These are phyloP conservation scores for Prunus armeniaca DNA, from an alignment of 306 rosid genomes.

Conservation along the genomic window DNA sequence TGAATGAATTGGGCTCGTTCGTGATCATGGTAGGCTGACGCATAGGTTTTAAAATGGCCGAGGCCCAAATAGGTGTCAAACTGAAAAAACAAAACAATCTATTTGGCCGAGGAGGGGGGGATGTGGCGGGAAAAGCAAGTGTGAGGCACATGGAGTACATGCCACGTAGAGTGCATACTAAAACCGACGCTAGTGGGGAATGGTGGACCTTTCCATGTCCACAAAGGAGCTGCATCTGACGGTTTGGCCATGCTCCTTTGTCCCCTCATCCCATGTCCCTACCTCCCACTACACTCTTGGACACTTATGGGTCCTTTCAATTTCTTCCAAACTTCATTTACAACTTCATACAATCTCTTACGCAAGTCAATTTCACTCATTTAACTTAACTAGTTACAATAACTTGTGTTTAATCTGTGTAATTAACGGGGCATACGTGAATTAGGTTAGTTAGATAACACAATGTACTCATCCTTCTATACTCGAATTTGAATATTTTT, in stretches of 20 bases:
- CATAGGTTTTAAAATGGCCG: no score
- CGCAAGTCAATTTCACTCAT: background rate
- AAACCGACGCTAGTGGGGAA: slow-evolving; percentile 22
- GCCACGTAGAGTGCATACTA: slow-evolving; percentile 43
- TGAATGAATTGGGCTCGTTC: no score
- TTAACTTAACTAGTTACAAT: no score
- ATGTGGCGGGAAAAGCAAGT: slow-evolving; percentile 29
- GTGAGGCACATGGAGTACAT: slow-evolving; percentile 39
- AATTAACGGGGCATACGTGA: no score
- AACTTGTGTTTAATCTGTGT: no score
- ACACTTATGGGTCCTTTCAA: slow-evolving; percentile 18
- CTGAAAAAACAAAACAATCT: background rate
- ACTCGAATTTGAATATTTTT: no score
- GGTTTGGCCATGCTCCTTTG: slow-evolving; percentile 68
- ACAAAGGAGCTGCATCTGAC: slow-evolving; percentile 35
- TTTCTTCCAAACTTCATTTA: background rate
- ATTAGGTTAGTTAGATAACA: no score
- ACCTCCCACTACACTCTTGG: slow-evolving; percentile 38
- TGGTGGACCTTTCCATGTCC: slow-evolving; percentile 37
- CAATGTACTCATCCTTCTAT: no score
- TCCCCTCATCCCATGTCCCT: slow-evolving; percentile 42
- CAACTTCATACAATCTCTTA: background rate
- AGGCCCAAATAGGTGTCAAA: no score
- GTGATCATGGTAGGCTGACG: no score
- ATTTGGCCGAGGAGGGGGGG: background rate